These are phyloP conservation scores for Oropetium thomaeum DNA, from an alignment of 176 grass and related monocot species.

Conservation along the genomic window DNA sequence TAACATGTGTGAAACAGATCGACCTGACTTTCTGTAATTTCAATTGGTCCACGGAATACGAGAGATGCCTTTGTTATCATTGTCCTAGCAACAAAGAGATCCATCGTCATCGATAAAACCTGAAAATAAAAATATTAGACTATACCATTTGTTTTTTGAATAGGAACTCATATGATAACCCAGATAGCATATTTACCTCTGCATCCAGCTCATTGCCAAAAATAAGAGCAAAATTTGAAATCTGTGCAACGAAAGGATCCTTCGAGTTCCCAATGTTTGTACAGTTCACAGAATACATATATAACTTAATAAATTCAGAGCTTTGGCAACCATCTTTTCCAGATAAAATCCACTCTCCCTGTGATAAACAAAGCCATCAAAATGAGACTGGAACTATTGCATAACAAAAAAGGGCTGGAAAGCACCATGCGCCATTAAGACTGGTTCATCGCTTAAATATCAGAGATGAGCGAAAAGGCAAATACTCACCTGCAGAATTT, in stretches of 20 bases:
- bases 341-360: conserved; percentile 99
- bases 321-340: conserved; percentile 53
- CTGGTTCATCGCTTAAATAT: conserved; percentile 18
- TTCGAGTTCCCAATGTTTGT: conserved; percentile 70
- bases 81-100: conserved; percentile 99
- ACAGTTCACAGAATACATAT: conserved; percentile 93
- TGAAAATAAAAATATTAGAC: conserved; percentile 46
- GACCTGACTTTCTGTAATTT: conserved; percentile 88
- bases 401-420: conserved; percentile 2
- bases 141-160: conserved; percentile 6
- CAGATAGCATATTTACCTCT: conserved; percentile 63
- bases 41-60: conserved; percentile 81
- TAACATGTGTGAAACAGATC: conserved; percentile 7
- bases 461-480: conserved; percentile 22
- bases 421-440: conserved; percentile 6
- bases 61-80: conserved; percentile 99
- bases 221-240: conserved; percentile 85
- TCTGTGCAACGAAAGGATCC: conserved; percentile 77
- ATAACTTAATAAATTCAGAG: conserved; percentile 60
- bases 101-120: conserved; percentile 99
- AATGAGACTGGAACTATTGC: conserved; percentile 20
- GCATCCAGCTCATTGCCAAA: conserved; percentile 99
- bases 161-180: not conserved
- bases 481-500: conserved; percentile 64
- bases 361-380: conserved; percentile 29